Percentiles rank a stretch among this genome's conserved stretches.
Evolutionary conservation across 108 stramenopile genomes (phyloP).

Genomic region (Fragilaria radians): DNA sequence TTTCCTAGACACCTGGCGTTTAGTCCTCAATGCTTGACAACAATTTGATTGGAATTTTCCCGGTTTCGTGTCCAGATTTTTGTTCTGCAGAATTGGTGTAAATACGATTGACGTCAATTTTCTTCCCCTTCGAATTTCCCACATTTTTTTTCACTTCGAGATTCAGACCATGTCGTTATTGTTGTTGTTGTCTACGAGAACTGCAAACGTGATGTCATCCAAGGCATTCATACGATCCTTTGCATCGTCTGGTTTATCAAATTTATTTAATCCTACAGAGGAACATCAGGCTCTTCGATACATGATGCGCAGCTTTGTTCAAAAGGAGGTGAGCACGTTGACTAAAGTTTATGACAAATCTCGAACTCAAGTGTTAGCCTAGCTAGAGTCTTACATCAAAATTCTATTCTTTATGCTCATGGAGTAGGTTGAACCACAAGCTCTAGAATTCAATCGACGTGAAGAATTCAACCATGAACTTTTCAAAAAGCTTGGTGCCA

Average conservation of each 20-base stretch:
- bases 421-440: slow-evolving; percentile 95
- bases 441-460: slow-evolving; percentile 70
- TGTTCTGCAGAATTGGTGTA: too few species aligned
- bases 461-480: slow-evolving; percentile 89
- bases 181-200: too few species aligned
- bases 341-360: neutral
- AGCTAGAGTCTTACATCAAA: neutral
- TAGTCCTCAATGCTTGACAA: too few species aligned
- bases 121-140: too few species aligned
- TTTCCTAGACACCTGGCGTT: too few species aligned
- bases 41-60: too few species aligned
- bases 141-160: too few species aligned
- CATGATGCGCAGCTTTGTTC: slow-evolving; percentile 80
- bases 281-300: slow-evolving; percentile 84
- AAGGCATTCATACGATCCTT: too few species aligned
- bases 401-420: slow-evolving; percentile 6
- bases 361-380: neutral
- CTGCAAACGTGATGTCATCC: too few species aligned
- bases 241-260: slow-evolving; percentile 17
- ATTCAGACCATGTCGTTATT: too few species aligned
- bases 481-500: slow-evolving; percentile 73
- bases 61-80: too few species aligned
- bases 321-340: slow-evolving; percentile 36
- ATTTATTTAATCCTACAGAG: slow-evolving; percentile 83
- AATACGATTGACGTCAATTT: too few species aligned